Conservation (phyloP, 2,329 filamentous ascomycete species). For the Escovopsis sp. region DNA sequence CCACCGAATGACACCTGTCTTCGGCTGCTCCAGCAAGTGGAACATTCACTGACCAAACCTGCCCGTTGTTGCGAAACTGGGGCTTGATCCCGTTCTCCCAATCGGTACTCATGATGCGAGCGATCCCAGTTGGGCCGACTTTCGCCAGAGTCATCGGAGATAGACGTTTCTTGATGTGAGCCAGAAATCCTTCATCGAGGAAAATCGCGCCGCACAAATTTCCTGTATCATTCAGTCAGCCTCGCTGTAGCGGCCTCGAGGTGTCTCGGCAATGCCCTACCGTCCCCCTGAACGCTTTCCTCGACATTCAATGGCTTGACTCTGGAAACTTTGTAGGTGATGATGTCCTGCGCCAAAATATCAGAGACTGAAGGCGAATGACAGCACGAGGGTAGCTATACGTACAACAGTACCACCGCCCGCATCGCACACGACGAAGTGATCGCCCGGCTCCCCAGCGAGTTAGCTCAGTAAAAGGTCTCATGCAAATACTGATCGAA, state of each 20-base stretch:
- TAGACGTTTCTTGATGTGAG: slow-evolving; percentile 13
- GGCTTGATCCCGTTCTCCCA: slow-evolving; percentile 18
- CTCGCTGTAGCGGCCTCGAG: neutral
- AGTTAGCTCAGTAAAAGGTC: neutral
- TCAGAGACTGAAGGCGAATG: neutral
- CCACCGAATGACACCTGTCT: neutral
- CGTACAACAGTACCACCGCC: slow-evolving; percentile 22
- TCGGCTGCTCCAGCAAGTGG: slow-evolving; percentile 5
- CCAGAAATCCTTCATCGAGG: slow-evolving; percentile 22
- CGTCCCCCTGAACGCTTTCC: slow-evolving; percentile 21
- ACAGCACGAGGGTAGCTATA: neutral
- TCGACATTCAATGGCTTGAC: slow-evolving; percentile 14
- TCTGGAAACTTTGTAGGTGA: slow-evolving; percentile 19
- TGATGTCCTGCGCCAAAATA: slow-evolving; percentile 19
- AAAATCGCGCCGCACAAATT: slow-evolving; percentile 24
- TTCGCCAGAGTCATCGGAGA: neutral
- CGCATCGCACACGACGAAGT: slow-evolving; percentile 20
- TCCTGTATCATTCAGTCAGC: slow-evolving; percentile 10
- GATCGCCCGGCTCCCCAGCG: slow-evolving; percentile 7
- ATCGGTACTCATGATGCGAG: slow-evolving; percentile 9
- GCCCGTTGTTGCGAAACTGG: slow-evolving; percentile 8
- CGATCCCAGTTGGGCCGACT: neutral
- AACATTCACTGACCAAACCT: slow-evolving; percentile 7
- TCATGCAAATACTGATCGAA: neutral
- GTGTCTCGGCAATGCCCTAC: neutral